These are phyloP conservation scores for Nematocida parisii DNA, from an alignment of 371 early-diverging fungal species.

Conservation along the genomic window DNA sequence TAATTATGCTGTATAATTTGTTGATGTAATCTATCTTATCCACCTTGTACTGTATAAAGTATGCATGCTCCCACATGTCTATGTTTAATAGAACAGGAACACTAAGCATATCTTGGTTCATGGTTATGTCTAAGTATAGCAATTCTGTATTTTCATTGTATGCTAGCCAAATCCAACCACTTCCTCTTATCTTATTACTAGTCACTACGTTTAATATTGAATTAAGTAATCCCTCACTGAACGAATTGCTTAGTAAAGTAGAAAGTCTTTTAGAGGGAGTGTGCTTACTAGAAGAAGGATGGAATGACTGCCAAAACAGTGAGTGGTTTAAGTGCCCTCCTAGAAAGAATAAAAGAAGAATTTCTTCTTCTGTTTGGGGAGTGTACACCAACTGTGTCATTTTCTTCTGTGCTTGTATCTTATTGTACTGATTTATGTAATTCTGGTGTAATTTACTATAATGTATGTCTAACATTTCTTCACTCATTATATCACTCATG, in stretches of 20 bases:
- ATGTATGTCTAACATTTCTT: constrained; percentile 36
- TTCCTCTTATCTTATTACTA: constrained; percentile 25
- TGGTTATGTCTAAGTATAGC: constrained; percentile 23
- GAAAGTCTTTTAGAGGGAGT: constrained; percentile 5
- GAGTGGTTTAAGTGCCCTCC: constrained; percentile 53
- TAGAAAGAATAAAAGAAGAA: constrained; percentile 31
- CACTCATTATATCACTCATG: constrained; percentile 10
- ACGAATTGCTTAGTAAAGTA: background rate
- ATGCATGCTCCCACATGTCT: constrained; percentile 55
- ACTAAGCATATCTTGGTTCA: constrained; percentile 45
- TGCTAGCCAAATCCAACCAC: constrained; percentile 54
- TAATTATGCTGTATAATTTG: constrained; percentile 1
- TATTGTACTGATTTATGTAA: constrained; percentile 53
- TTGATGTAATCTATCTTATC: constrained; percentile 32
- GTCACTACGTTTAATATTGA: constrained; percentile 1
- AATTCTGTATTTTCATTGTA: background rate
- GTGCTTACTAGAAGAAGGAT: background rate
- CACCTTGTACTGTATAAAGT: constrained; percentile 36
- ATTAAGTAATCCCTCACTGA: constrained; percentile 15
- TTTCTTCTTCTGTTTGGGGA: constrained; percentile 17
- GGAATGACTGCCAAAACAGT: constrained; percentile 43
- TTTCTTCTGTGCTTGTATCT: background rate
- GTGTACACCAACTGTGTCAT: background rate
- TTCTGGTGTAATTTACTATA: constrained; percentile 49
- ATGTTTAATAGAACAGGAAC: constrained; percentile 41